A percentile compares a stretch with the other conserved stretches of the same genome.
phyloP scores from a whole-genome alignment of 2,329 filamentous ascomycete genomes.

The Pseudogymnoascus sp. region DNA sequence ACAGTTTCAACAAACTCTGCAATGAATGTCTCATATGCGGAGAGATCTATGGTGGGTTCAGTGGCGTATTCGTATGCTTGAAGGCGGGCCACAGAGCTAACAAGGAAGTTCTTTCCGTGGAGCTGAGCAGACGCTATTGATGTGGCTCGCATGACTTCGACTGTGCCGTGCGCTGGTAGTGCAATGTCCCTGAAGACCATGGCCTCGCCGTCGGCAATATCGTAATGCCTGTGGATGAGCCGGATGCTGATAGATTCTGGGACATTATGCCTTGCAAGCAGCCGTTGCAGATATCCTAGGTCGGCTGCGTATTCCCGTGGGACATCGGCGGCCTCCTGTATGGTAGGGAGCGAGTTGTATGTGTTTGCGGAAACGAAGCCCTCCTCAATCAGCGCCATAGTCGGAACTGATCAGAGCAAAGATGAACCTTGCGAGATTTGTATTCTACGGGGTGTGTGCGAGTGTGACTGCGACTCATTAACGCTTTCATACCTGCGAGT shows the following conservation, averaged over 20 bases:
- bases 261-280: background rate
- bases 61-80: background rate
- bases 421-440: background rate
- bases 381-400: background rate
- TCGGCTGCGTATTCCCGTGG: background rate
- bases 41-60: background rate
- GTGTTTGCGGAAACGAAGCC: background rate
- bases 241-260: background rate
- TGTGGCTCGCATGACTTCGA: background rate
- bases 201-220: background rate
- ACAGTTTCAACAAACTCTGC: background rate
- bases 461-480: background rate
- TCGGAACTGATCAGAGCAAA: background rate
- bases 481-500: background rate
- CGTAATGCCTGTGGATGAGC: background rate
- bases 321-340: background rate
- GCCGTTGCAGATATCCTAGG: background rate
- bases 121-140: background rate
- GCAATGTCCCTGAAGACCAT: background rate
- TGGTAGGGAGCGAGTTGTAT: background rate
- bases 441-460: background rate
- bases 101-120: background rate
- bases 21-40: background rate
- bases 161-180: background rate
- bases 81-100: background rate